Evolutionary conservation across 1,284 basidiomycete species (phyloP), one percentile per base, ranked within the genome.

Genomic region (Rhodotorula sp.): DNA sequence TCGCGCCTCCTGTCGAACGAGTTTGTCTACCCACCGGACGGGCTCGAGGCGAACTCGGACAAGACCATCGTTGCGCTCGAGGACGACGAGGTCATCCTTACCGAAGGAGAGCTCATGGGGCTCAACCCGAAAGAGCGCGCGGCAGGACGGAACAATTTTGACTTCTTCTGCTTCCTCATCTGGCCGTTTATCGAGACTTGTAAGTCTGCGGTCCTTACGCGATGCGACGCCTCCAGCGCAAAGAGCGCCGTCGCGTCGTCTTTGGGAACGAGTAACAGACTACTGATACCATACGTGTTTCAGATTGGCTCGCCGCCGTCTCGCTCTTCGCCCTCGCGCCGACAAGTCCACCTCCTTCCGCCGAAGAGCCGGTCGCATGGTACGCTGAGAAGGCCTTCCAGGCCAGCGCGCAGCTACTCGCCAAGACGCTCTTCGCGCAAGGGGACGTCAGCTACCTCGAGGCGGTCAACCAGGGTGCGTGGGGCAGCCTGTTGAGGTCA

Each of bases 401-500:
- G 52, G 76, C 77, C 52, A 74, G 75, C 46, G 78, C 78, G 1
- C 79, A 80, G 71, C 70, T 79, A 15, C 77, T 81, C 24, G 80
- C 80, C 30, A 80, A 80, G 71, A 81, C 79, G 8, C 68, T 80
- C 7, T 79, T 79, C 66, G 75, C 76, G 30, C 79, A 81, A 49
- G 72, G 72, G 34, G 80, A 80, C 62, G 73, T 81, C 6, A 75
- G 72, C 44, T 81, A 81, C 57, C 77, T 81, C 54, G 80, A 75
- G 39, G 72, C 74, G 4, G 62, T 74, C 47, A 75, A 75, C 46
- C 74, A 75, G 78, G 74, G 77, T 73, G 54, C 55, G 75, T 8
- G 10, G 9, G 2, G 36, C 20, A 20, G 29, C 19, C n/a, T 13
- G 22, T 8, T 5, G 15, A 29, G n/a, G 20, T 30, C 11, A 6